Conservation (phyloP, 345 rosid species). For the Gossypium ekmanianum region DNA sequence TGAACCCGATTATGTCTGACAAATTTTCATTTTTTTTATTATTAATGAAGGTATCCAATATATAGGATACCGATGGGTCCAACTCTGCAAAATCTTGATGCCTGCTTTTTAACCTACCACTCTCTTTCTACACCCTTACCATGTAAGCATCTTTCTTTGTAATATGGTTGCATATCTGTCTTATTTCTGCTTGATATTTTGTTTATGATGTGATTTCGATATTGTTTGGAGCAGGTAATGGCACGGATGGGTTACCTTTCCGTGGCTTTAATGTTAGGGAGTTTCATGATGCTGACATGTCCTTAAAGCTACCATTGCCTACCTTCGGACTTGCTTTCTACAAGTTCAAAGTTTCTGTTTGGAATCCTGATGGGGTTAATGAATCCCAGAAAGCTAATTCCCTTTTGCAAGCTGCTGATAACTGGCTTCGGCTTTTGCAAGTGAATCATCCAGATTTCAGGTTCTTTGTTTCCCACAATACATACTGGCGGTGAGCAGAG, state of each 20-base stretch:
- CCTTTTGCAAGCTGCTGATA: conserved; percentile 56
- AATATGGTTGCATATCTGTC: not conserved
- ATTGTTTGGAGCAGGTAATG: conserved; percentile 34
- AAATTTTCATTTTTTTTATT: not conserved
- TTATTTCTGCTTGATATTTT: not conserved
- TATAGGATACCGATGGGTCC: conserved; percentile 87
- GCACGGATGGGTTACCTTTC: conserved; percentile 24
- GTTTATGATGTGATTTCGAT: not conserved
- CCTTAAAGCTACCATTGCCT: conserved; percentile 51
- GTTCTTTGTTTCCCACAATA: conserved; percentile 58
- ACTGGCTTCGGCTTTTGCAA: conserved; percentile 65
- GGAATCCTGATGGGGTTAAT: conserved; percentile 53
- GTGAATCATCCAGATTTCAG: conserved; percentile 77
- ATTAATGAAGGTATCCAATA: conserved; percentile 64
- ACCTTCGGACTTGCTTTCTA: conserved; percentile 82
- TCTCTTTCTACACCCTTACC: conserved; percentile 45
- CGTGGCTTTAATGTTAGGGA: conserved; percentile 29
- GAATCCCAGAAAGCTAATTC: conserved; percentile 54
- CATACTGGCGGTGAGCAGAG: conserved; percentile 34
- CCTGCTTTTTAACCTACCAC: conserved; percentile 82
- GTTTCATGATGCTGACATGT: conserved; percentile 23
- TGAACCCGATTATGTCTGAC: not conserved
- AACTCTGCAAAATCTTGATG: conserved; percentile 82
- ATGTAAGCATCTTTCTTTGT: conserved; percentile 27
- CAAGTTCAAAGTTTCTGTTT: conserved; percentile 68